These are phyloP conservation scores for Pyrus betulifolia DNA, from an alignment of 306 rosid species.

Conservation along the genomic window DNA sequence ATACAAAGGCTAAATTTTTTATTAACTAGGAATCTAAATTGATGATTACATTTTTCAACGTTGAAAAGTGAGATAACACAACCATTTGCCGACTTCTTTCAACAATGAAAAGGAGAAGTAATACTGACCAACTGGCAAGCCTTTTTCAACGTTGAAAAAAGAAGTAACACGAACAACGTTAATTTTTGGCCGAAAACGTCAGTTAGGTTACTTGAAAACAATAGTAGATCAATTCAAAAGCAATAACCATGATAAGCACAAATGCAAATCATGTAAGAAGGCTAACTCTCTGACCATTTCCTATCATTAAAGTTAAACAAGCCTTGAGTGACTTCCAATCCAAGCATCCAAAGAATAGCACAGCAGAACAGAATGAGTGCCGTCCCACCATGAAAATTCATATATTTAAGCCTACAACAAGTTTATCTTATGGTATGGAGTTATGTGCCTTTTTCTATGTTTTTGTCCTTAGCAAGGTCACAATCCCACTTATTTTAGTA, in stretches of 20 bases:
- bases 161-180: not conserved
- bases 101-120: no score
- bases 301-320: not conserved
- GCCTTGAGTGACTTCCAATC: slow-evolving; percentile 35
- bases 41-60: no score
- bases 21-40: no score
- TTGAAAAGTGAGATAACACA: no score
- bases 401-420: not conserved
- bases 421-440: not conserved
- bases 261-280: not conserved
- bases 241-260: not conserved
- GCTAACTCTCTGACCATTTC: not conserved
- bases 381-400: slow-evolving; percentile 20
- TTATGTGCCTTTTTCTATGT: slow-evolving; percentile 4
- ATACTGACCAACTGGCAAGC: not conserved
- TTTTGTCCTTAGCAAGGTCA: not conserved
- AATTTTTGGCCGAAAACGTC: no score
- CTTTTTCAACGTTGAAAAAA: not conserved
- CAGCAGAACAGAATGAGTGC: slow-evolving; percentile 12
- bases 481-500: not conserved
- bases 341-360: slow-evolving; percentile 22
- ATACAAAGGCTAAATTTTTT: not conserved
- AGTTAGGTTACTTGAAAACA: not conserved
- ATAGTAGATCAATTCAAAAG: not conserved
- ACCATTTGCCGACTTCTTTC: not conserved